Base-by-base conservation (phyloP, 2,329 filamentous ascomycete genomes). In the Cladosporium sp. region DNA sequence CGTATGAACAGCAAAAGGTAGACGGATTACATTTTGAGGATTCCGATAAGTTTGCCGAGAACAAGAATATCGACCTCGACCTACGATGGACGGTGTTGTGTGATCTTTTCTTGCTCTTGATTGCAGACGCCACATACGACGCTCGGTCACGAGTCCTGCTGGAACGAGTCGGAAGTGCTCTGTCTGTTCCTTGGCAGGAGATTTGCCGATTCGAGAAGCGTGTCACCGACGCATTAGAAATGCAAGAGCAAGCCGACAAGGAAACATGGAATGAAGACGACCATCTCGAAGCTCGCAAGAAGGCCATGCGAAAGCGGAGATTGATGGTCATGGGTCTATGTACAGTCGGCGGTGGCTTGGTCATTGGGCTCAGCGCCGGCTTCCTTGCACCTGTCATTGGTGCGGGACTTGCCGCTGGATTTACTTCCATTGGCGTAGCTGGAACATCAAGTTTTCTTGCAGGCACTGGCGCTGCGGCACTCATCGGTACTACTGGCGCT, bases 201-300 rank as follows among this genome's bases (percentile, higher is more conserved):
- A 96, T 98, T 65, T 96, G 93, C 78, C 89, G 92, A 46, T 99
- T 99, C 74, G 95, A 99, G 79, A 98, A 97, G 80, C 90, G 93
- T 62, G 92, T 99, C 6, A 97, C 95, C 8, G 95, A 99, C 78
- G 93, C 95, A 0, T 82, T 99, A 25, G 95, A 99, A 78, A 97
- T 99, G 92, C 94, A 98, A 79, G 93, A 98, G 77, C 89, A 91
- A 56, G 92, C 92, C 6, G 91, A 93, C 68, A 96, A 94, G 73
- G 95, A 99, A 79, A 97, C 94, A 69, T 99, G 95, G 95, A 96
- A 97, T 70, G 95, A 99, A 77, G 90, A 95, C 13, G 92, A 96
- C 69, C 93, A 98, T 76, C 92, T 98, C 84, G 92, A 97, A 77
- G 86, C 84, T 66, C 87, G 95, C 56, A 86, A 91, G 60, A 97